Conservation (phyloP, 176 grass and related monocot species). For the Saccharum spontaneum region DNA sequence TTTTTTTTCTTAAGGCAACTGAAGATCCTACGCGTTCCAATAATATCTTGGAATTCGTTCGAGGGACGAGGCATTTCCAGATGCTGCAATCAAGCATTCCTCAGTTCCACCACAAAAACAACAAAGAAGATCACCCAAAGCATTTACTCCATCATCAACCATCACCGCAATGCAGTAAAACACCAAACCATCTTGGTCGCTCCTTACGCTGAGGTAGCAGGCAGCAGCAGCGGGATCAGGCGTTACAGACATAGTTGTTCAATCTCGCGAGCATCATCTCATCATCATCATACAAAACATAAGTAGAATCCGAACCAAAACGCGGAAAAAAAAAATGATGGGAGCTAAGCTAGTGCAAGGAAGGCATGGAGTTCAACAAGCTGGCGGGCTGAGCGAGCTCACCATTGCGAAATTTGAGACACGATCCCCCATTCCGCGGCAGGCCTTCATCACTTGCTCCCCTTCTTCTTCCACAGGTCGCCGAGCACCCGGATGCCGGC, state of each 20-base stretch:
- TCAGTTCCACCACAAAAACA: background rate
- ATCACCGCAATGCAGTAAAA: slow-evolving; percentile 1
- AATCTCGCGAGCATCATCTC: background rate
- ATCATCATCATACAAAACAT: slow-evolving; percentile 35
- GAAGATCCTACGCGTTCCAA: background rate
- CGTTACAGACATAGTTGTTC: slow-evolving; percentile 16
- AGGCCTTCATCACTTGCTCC: slow-evolving; percentile 42
- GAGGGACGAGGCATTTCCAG: background rate
- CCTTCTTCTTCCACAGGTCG: slow-evolving; percentile 95
- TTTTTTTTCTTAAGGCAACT: too few species aligned
- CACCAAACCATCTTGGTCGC: slow-evolving; percentile 43
- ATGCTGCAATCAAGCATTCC: background rate
- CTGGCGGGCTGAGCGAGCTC: slow-evolving; percentile 34
- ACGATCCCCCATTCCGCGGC: background rate
- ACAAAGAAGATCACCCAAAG: background rate
- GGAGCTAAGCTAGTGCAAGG: slow-evolving; percentile 23
- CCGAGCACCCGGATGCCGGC: slow-evolving; percentile 88
- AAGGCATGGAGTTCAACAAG: background rate
- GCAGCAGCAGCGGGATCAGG: background rate
- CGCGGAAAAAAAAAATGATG: slow-evolving; percentile 37
- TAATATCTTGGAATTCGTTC: background rate
- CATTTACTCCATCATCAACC: background rate
- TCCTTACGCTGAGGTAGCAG: slow-evolving; percentile 14
- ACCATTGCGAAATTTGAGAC: background rate
- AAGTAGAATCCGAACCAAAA: slow-evolving; percentile 45